Evolutionary conservation across 2,329 filamentous ascomycete genomes (phyloP).

Genomic region (Ascochyta pisi): DNA sequence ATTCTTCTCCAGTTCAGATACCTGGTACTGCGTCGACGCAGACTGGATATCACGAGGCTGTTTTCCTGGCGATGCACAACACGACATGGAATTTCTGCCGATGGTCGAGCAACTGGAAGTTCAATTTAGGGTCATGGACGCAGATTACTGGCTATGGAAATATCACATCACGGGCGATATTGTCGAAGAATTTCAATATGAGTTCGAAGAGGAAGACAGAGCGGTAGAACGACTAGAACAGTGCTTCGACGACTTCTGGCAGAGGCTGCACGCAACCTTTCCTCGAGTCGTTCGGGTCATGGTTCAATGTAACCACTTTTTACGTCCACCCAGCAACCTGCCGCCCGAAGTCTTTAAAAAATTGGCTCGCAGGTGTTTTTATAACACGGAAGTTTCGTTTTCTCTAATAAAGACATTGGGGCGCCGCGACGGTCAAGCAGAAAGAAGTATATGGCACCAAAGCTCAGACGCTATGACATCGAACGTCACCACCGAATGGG

Average conservation of each 20-base stretch:
- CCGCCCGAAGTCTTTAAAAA: not conserved
- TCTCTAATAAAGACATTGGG: not conserved
- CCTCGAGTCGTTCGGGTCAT: not conserved
- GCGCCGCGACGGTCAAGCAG: not conserved
- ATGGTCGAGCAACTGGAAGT: slow-evolving; percentile 4
- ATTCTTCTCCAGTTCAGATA: slow-evolving; percentile 15
- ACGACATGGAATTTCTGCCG: not conserved
- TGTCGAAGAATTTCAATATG: not conserved
- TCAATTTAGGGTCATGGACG: not conserved
- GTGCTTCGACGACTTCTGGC: slow-evolving; percentile 4
- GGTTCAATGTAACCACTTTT: not conserved
- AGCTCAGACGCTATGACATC: not conserved
- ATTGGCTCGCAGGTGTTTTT: not conserved
- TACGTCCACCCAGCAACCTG: not conserved
- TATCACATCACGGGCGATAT: slow-evolving; percentile 1
- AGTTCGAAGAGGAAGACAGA: not conserved
- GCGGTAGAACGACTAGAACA: not conserved
- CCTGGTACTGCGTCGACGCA: slow-evolving; percentile 16
- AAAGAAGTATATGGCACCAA: slow-evolving; percentile 8
- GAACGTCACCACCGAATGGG: not conserved
- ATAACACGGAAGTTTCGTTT: not conserved
- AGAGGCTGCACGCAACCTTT: slow-evolving; percentile 2
- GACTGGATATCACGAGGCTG: slow-evolving; percentile 18
- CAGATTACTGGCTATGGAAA: slow-evolving; percentile 7
- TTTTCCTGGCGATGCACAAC: slow-evolving; percentile 4